Percentiles rank a stretch among this genome's conserved stretches.
phyloP scores from a whole-genome alignment of 306 rosid species.

The Trifolium repens region DNA sequence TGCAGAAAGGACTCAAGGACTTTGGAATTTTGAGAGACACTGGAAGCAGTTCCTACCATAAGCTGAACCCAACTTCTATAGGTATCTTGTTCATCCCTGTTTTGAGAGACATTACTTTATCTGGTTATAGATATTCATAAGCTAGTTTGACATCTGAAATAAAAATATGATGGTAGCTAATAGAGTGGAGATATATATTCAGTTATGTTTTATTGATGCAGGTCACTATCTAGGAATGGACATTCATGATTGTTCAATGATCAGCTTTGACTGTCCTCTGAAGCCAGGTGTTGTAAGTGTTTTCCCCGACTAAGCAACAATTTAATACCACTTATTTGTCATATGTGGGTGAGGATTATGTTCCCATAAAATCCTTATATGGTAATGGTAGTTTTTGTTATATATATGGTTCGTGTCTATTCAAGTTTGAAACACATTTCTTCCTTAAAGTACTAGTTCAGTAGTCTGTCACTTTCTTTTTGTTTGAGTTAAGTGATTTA shows the following conservation, averaged over 20 bases:
- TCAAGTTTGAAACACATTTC: not conserved
- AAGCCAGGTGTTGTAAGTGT: conserved; percentile 96
- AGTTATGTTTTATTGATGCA: conserved; percentile 41
- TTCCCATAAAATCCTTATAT: conserved; percentile 10
- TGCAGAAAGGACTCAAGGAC: conserved; percentile 80
- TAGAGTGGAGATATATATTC: not conserved
- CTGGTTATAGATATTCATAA: conserved; percentile 19
- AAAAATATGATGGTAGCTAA: conserved; percentile 28
- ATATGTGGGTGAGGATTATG: not conserved
- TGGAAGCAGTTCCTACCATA: conserved; percentile 66
- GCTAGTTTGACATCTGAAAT: conserved; percentile 29
- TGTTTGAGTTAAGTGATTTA: not conserved
- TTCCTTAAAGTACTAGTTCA: not conserved
- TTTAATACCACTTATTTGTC: conserved; percentile 1
- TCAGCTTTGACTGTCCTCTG: conserved; percentile 68
- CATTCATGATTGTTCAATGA: conserved; percentile 80
- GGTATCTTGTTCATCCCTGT: conserved; percentile 51
- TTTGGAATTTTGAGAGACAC: conserved; percentile 69
- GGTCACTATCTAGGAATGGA: conserved; percentile 98
- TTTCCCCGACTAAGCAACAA: conserved; percentile 41
- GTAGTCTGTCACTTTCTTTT: not conserved
- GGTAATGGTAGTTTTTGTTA: not conserved
- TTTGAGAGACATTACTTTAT: not conserved
- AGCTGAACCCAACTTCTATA: conserved; percentile 95
- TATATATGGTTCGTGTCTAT: not conserved